Conservation (phyloP, 2,329 filamentous ascomycete species). For the Trichoderma breve region DNA sequence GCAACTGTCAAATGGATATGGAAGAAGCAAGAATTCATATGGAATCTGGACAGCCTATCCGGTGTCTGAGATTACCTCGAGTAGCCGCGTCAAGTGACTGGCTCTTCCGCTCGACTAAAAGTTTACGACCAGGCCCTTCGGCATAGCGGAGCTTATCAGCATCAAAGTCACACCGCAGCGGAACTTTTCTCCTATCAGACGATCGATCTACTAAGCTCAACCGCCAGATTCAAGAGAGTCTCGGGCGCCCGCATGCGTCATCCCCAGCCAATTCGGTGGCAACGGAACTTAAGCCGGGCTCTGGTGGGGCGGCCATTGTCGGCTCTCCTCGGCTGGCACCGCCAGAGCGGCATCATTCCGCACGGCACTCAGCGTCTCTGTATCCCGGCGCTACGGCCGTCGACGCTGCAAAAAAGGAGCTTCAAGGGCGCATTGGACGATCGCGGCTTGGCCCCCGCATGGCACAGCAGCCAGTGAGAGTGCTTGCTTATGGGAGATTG, state of each 20-base stretch:
- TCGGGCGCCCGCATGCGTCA: conserved; percentile 8
- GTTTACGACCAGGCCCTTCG: neutral
- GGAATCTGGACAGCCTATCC: neutral
- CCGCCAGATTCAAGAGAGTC: neutral
- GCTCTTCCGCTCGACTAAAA: neutral
- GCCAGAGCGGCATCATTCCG: conserved; percentile 29
- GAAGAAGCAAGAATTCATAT: neutral
- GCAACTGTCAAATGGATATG: neutral
- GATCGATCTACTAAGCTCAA: conserved; percentile 7
- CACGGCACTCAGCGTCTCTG: conserved; percentile 15
- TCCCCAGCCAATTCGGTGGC: neutral
- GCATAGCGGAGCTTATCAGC: neutral
- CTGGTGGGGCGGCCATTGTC: conserved; percentile 36
- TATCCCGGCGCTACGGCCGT: conserved; percentile 19
- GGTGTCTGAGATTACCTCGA: neutral
- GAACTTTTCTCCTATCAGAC: conserved; percentile 1
- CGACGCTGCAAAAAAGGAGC: conserved; percentile 1
- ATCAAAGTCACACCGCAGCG: neutral
- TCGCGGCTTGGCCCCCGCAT: conserved; percentile 4
- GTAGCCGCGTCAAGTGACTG: conserved; percentile 15
- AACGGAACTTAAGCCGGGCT: conserved; percentile 16
- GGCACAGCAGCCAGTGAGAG: conserved; percentile 1
- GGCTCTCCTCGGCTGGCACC: conserved; percentile 42
- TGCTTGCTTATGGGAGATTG: neutral
- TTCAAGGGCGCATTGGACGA: conserved; percentile 24